phyloP scores from a whole-genome alignment of 768 basidiomycete species.

The Auricularia heimuer region DNA sequence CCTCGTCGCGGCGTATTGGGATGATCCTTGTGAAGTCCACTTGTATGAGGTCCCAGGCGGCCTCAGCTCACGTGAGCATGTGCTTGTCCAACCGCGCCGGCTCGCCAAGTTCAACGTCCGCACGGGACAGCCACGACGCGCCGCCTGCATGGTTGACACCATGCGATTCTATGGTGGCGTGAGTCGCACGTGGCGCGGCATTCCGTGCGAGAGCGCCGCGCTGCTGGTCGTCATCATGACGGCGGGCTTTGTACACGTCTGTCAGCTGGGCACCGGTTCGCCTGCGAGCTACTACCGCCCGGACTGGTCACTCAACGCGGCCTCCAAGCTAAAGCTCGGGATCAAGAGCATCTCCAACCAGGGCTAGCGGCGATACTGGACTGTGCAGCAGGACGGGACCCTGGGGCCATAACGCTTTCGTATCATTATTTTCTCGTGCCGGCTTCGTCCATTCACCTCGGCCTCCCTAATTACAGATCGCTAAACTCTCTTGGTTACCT shows the following conservation, averaged over 20 bases:
- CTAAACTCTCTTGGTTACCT: too few species aligned
- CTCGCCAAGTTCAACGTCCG: not conserved
- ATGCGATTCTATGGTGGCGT: conserved; percentile 1
- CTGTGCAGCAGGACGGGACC: not conserved
- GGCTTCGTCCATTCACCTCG: too few species aligned
- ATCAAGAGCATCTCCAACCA: not conserved
- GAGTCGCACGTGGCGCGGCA: not conserved
- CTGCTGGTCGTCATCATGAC: not conserved
- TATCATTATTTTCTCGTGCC: too few species aligned
- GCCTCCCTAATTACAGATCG: too few species aligned
- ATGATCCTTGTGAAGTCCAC: not conserved
- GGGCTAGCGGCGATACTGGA: not conserved
- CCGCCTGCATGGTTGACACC: not conserved
- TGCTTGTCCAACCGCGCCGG: not conserved
- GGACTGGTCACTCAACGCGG: not conserved
- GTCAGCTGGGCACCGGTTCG: not conserved
- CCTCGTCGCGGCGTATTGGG: not conserved
- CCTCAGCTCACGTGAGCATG: not conserved
- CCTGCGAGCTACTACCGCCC: not conserved
- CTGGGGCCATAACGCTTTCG: not conserved
- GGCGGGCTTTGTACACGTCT: not conserved
- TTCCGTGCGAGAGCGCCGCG: conserved; percentile 1
- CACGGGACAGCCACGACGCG: not conserved
- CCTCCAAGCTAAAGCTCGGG: not conserved
- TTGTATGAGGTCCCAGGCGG: not conserved